Base-by-base conservation (phyloP, 495 filamentous ascomycete genomes). In the Articulospora tetracladia region DNA sequence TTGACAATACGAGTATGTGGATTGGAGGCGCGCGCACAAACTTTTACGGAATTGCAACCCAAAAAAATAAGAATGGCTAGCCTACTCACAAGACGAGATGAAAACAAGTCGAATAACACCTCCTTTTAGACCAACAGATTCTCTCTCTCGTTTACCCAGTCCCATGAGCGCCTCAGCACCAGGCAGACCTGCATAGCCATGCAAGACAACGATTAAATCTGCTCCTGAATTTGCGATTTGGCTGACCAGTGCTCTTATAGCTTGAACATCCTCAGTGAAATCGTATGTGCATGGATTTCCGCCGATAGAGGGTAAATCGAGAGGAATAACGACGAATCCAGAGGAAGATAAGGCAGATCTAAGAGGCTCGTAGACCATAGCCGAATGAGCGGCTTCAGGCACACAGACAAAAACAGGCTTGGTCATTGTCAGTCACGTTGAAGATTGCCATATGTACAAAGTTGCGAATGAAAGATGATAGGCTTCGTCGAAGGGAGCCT, bases 121-220 rank as follows among this genome's bases (percentile, higher is more conserved):
- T 12, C 76, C 78, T 23, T 53, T 53, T 7, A 68, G 55, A 1
- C 73, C 74, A 19, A 65, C 58, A 26, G 61, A 24, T 17, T 47
- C 23, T 48, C 77, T 69, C 34, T 73, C 61, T 3, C 39, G 46
- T 22, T 73, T 73, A 32, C 65, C 70, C 3, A 80, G 64, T 12
- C 73, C 75, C 55, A 74, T 47, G 3, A 75, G 60, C n/a, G 77
- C 79, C 26, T 74, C 72, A 6, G 68, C 66, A 20, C 74, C 72
- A 26, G 76, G 69, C 22, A 75, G 52, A 12, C 77, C 73, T 24
- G 73, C 68, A 61, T 73, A 73, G 3, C 68, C 72, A 61, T 83
- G 79, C 49, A 70, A 65, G 0, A 80, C 76, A 12, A 82, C 53
- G 10, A 79, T 60, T 7, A 80, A 69, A 22, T 74, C 67, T 48